phyloP scores from a whole-genome alignment of 2,329 filamentous ascomycete genomes.

The Colletotrichum horii region DNA sequence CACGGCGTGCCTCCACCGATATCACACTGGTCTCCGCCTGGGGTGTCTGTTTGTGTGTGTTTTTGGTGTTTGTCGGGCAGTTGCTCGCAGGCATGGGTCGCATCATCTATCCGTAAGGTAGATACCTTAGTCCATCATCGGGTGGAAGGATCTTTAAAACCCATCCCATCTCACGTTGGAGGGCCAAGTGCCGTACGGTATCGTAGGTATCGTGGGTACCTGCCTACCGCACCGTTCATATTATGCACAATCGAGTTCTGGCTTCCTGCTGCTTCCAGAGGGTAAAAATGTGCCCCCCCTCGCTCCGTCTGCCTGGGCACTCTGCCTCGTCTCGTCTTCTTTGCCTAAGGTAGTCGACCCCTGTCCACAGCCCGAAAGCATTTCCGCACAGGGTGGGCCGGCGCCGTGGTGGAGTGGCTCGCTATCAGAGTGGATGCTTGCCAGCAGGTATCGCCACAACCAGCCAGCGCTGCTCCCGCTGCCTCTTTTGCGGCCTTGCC shows the following conservation, averaged over 20 bases:
- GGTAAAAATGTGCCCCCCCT: slow-evolving; percentile 5
- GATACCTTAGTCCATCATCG: neutral
- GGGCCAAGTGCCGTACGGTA: neutral
- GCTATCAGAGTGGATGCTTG: neutral
- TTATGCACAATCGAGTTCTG: neutral
- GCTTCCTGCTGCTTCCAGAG: neutral
- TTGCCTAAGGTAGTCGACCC: neutral
- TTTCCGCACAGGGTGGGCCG: slow-evolving; percentile 4
- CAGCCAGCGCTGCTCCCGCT: neutral
- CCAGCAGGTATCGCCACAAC: neutral
- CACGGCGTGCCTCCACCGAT: slow-evolving; percentile 6
- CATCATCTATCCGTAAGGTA: neutral
- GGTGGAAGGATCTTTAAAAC: neutral
- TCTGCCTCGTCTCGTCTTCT: slow-evolving; percentile 4
- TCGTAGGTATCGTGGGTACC: too few species aligned
- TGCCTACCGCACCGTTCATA: too few species aligned
- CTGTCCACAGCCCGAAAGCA: neutral
- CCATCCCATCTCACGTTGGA: neutral
- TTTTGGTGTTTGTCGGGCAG: neutral
- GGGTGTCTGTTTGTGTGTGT: neutral
- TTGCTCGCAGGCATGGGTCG: neutral
- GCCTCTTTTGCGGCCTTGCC: neutral
- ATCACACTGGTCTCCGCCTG: neutral
- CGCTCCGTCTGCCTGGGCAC: neutral
- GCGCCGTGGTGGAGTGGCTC: neutral